phyloP scores from a whole-genome alignment of 164 flowering plant genomes.

The Liquidambar formosana region DNA sequence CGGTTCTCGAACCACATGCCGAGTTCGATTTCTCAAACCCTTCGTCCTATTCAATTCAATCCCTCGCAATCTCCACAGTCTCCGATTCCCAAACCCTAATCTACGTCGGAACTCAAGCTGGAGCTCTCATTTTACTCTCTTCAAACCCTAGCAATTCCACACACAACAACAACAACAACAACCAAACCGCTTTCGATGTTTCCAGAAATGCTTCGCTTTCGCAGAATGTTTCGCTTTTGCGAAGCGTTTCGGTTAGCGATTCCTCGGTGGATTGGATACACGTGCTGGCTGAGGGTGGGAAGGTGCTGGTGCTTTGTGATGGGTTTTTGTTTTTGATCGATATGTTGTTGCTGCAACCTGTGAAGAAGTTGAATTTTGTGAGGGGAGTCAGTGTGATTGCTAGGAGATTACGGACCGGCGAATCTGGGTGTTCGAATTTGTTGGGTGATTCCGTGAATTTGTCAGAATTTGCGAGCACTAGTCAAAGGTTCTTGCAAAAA shows the following conservation, averaged over 20 bases:
- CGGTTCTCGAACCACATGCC: constrained; percentile 51
- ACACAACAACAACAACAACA: background rate
- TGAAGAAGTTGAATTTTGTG: constrained; percentile 37
- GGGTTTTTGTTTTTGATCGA: constrained; percentile 53
- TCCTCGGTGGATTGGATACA: constrained; percentile 43
- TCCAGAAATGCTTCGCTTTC: constrained; percentile 3
- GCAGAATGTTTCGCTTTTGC: constrained; percentile 27
- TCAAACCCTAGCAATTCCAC: constrained; percentile 8
- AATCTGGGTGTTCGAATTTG: constrained; percentile 24
- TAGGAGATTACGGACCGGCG: constrained; percentile 32
- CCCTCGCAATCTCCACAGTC: constrained; percentile 41
- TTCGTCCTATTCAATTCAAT: constrained; percentile 24
- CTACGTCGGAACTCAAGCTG: constrained; percentile 63
- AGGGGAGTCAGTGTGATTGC: constrained; percentile 53
- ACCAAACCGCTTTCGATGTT: background rate
- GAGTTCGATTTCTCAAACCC: constrained; percentile 45
- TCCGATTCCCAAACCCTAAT: constrained; percentile 57
- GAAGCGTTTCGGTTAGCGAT: constrained; percentile 29
- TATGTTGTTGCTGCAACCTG: constrained; percentile 37
- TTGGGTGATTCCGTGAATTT: constrained; percentile 7
- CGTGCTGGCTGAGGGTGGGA: constrained; percentile 35
- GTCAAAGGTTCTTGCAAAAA: constrained; percentile 43
- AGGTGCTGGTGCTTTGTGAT: constrained; percentile 50
- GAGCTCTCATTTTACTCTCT: constrained; percentile 53
- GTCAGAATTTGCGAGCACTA: constrained; percentile 21